Conservation (phyloP, 2,329 filamentous ascomycete species). For the Harringtonia lauricola region DNA sequence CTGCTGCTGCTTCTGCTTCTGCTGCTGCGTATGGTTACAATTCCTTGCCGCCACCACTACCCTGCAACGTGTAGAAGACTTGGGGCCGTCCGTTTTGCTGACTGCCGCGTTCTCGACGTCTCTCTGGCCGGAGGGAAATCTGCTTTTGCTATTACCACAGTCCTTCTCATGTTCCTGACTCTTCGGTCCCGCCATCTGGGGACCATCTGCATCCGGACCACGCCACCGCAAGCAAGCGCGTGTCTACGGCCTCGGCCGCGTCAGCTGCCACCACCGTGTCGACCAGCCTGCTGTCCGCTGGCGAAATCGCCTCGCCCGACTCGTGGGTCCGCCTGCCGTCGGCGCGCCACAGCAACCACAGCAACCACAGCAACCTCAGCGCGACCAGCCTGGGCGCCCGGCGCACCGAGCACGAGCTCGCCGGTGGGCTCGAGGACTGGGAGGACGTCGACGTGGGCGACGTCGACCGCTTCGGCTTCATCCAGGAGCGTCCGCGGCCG, state of each 20-base stretch:
- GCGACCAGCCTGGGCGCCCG: background rate
- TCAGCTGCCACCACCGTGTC: constrained; percentile 1
- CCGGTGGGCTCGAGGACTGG: constrained; percentile 56
- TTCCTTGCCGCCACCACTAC: constrained; percentile 1
- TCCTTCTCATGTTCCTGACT: too few species aligned
- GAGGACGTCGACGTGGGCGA: constrained; percentile 49
- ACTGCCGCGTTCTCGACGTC: background rate
- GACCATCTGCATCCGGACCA: background rate
- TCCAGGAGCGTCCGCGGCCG: constrained; percentile 34
- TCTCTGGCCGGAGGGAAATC: too few species aligned
- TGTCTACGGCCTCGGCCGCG: background rate
- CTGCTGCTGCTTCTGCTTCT: background rate
- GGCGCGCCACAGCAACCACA: background rate
- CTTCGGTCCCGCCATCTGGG: background rate
- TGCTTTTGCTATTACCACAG: too few species aligned
- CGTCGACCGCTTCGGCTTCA: constrained; percentile 61
- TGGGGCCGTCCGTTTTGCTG: constrained; percentile 2
- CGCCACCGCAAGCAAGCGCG: background rate
- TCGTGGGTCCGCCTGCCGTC: background rate
- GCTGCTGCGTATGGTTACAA: constrained; percentile 3
- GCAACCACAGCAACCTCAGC: background rate
- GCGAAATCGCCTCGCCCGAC: background rate
- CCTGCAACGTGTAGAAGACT: constrained; percentile 4
- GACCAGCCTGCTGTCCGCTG: background rate
- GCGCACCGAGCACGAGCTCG: constrained; percentile 33